Evolutionary conservation across 2,329 filamentous ascomycete species (phyloP), one percentile per base, ranked within the genome.

Genomic region (Metarhizium rileyi): DNA sequence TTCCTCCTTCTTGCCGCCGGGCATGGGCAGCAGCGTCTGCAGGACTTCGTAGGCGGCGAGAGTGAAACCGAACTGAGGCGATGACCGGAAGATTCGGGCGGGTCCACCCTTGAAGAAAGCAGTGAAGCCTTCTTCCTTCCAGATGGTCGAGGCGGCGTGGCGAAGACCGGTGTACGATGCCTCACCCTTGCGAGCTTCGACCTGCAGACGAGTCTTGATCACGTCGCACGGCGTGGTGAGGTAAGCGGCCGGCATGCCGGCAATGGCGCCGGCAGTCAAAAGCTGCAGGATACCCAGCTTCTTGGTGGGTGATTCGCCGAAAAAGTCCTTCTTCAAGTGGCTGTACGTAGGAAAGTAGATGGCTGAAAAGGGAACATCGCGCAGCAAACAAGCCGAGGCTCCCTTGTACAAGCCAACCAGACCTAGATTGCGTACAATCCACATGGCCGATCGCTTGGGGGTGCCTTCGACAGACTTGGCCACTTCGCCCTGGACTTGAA

Each of bases 91-190:
- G 62, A 98, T 94, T 74, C 93, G 88, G 8, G 93, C 93, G 1
- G 91, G 90, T 1, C 93, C 93, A 58, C 93, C 93, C 76, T 97
- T 97, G 83, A 97, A 98, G 77, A 98, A 98, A 25, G 93, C 93
- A 55, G 78, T 81, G 78, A 96, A 91, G 10, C 93, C 93, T 70
- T 98, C 93, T 66, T 97, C 87, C 66, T 84, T 82, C 73, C 77
- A 84, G 60, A 98, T 87, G 14, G 88, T 95, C 60, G 70, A 70
- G 35, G 93, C 93, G 48, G 84, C 87, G 70, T 98, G 89, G 50
- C 89, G 81, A 44, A 98, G 78, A 44, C 87, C 87, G 40, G 81
- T 93, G 76, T 98, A 98, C 45, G 78, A 77, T 3, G 84, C 84
- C 61, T 98, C 91, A 55, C 93, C 93, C 76, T 97, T 97, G 56